Evolutionary conservation across 164 flowering plant genomes (phyloP), one percentile per base, ranked within the genome.

Genomic region (Piper betle): DNA sequence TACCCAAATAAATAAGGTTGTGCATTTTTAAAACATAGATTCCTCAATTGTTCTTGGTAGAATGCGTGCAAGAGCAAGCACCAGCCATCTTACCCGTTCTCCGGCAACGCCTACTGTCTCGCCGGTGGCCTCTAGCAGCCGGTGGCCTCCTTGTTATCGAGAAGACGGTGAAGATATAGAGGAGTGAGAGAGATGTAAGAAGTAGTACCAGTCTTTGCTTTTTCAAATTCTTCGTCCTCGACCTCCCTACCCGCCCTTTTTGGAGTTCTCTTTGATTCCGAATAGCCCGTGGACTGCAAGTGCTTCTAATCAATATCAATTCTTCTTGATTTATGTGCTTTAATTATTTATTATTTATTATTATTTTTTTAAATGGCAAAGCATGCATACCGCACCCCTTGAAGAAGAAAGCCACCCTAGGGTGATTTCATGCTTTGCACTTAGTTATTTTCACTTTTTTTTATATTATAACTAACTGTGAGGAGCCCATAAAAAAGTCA

Each of bases 1-100:
- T 73, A 50, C 66, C 65, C 68, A 78, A 72, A 62, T 48, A 48
- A 38, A 39, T 38, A 18, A 18, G 52, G 5, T 37, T 38, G 39
- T 6, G 19, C 25, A 20, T 15, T 25, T 19, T 40, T 55, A 41
- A 41, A 39, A 10, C n/a, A 42, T 1, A 8, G 8, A 8, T 43
- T 3, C 50, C 15, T 40, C 3, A 53, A 39, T 63, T 16, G 37
- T 25, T 55, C 13, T 58, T 39, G 43, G 46, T 52, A 17, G 39
- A 20, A 13, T 55, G 11, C 59, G 37, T 56, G 54, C 13, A 55
- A 55, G 58, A 20, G 17, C 52, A 38, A 55, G 18, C 39, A 39
- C 10, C 65, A 3, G 17, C 39, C 58, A 39, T 4, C 3, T 18
- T 37, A 37, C 38, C 11, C 58, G 37, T 19, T 62, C 64, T 43